Conservation (phyloP, 225 moss, liverwort and hornwort genomes). For the Neckera pumila region DNA sequence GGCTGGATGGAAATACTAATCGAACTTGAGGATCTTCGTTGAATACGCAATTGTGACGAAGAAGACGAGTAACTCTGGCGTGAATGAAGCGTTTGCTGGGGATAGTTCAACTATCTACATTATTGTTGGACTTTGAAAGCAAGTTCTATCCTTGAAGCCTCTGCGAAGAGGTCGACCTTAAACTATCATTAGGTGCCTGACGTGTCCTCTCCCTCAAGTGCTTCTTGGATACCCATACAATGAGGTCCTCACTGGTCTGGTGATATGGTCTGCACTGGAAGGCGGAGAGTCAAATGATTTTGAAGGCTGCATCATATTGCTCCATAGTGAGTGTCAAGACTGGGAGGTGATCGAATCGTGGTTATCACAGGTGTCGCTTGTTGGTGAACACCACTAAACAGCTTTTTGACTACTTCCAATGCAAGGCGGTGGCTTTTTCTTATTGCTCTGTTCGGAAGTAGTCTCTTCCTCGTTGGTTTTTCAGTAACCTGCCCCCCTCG, state of each 20-base stretch:
- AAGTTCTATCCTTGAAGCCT: background rate
- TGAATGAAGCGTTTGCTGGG: background rate
- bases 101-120: background rate
- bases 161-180: background rate
- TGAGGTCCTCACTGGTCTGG: background rate
- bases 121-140: background rate
- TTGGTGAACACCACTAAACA: background rate
- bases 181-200: background rate
- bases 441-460: background rate
- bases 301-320: background rate
- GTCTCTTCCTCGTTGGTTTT: background rate
- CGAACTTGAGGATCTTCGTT: background rate
- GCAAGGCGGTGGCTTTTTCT: background rate
- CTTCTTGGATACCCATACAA: background rate
- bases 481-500: background rate
- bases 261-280: background rate
- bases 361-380: background rate
- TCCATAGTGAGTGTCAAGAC: background rate
- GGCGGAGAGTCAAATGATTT: background rate
- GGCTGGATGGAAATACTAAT: slow-evolving; percentile 8
- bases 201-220: background rate
- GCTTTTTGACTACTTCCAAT: background rate
- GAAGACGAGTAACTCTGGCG: background rate
- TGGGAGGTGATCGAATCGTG: background rate
- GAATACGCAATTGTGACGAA: background rate